Evolutionary conservation across 2,329 filamentous ascomycete genomes (phyloP).

Genomic region (Fusarium temperatum): DNA sequence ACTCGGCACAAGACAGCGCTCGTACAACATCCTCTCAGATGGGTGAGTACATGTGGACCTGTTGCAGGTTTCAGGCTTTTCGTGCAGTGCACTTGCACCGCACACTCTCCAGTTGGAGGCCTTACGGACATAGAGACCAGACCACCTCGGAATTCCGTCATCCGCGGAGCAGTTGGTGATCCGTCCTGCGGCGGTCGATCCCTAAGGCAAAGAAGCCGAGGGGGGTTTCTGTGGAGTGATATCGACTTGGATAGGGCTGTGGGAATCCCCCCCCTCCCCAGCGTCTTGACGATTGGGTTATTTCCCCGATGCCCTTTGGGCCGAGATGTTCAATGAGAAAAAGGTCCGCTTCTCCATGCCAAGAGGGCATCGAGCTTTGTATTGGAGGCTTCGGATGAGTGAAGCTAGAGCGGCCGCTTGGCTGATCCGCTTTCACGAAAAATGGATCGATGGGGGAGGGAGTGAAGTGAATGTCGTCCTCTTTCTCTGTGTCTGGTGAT

Average conservation of each 20-base stretch:
- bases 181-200: constrained; percentile 9
- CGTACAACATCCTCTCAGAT: constrained; percentile 7
- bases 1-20: neutral
- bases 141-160: neutral
- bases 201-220: constrained; percentile 18
- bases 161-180: constrained; percentile 3
- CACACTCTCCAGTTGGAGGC: constrained; percentile 4
- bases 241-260: constrained; percentile 27
- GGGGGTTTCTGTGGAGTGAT: constrained; percentile 16
- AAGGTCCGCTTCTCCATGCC: constrained; percentile 2
- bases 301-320: neutral
- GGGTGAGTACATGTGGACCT: constrained; percentile 9
- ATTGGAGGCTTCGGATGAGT: neutral
- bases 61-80: constrained; percentile 8
- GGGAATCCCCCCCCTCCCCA: neutral
- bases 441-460: constrained; percentile 1
- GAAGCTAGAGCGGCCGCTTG: constrained; percentile 15
- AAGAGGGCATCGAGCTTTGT: neutral
- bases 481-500: neutral
- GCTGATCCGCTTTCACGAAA: constrained; percentile 10
- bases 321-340: constrained; percentile 3
- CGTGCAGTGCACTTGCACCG: neutral
- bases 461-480: constrained; percentile 9
- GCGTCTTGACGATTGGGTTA: neutral
- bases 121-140: constrained; percentile 1